phyloP scores from a whole-genome alignment of 1,284 basidiomycete species.

The Microbotryomycetes sp. region DNA sequence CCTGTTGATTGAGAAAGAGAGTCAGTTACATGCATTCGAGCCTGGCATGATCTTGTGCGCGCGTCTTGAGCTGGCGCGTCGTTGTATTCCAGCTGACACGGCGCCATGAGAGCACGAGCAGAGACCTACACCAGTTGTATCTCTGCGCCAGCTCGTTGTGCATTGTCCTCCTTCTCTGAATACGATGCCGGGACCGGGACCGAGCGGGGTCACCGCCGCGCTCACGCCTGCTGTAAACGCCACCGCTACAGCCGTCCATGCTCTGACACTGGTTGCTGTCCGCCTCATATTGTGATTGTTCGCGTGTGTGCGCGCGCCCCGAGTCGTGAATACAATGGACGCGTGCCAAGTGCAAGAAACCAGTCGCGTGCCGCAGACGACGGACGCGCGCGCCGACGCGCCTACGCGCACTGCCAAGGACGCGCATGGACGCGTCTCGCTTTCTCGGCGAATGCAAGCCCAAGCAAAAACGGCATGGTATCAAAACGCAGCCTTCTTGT shows the following conservation, averaged over 20 bases:
- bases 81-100: too few species aligned
- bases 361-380: too few species aligned
- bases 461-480: too few species aligned
- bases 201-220: constrained; percentile 47
- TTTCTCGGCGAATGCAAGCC: too few species aligned
- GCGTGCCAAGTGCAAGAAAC: not conserved
- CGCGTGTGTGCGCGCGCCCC: not conserved
- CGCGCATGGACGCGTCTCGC: too few species aligned
- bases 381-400: too few species aligned
- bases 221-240: not conserved
- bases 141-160: constrained; percentile 51
- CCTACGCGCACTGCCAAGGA: too few species aligned
- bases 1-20: not conserved
- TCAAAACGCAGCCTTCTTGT: too few species aligned
- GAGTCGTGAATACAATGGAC: not conserved
- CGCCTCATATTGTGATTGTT: not conserved
- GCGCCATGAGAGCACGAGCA: not conserved
- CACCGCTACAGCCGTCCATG: not conserved
- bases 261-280: not conserved
- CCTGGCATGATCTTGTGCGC: not conserved
- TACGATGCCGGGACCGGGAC: constrained; percentile 49
- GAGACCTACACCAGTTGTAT: constrained; percentile 46
- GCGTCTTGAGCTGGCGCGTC: not conserved
- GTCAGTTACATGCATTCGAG: not conserved
- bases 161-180: constrained; percentile 55